phyloP scores from a whole-genome alignment of 2,329 filamentous ascomycete genomes.

The Lachnellula arida region DNA sequence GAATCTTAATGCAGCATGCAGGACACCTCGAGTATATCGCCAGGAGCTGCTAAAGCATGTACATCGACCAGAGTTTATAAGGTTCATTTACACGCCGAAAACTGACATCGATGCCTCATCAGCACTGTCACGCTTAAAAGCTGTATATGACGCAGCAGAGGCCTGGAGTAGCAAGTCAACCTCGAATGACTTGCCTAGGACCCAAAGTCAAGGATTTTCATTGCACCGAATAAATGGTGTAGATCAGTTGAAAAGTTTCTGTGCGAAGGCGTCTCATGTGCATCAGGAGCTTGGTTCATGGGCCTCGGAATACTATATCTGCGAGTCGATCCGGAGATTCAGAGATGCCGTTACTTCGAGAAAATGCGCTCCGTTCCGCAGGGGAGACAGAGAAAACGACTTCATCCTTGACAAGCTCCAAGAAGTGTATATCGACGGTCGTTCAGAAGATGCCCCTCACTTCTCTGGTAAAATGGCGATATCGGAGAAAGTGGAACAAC shows the following conservation, averaged over 20 bases:
- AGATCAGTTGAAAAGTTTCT: not conserved
- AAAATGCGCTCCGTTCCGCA: not conserved
- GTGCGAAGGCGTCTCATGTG: not conserved
- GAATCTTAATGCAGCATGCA: slow-evolving; percentile 50
- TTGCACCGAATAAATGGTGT: not conserved
- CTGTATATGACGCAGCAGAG: too few relatives aligned
- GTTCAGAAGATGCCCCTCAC: too few relatives aligned
- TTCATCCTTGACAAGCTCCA: too few relatives aligned
- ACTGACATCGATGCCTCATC: too few relatives aligned
- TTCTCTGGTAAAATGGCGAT: too few relatives aligned
- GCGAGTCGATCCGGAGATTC: slow-evolving; percentile 39
- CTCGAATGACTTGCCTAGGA: too few relatives aligned
- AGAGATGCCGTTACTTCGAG: slow-evolving; percentile 36
- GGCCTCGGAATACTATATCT: slow-evolving; percentile 62
- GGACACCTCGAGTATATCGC: slow-evolving; percentile 48
- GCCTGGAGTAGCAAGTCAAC: too few relatives aligned
- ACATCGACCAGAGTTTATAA: slow-evolving; percentile 40
- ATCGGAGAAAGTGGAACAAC: too few relatives aligned
- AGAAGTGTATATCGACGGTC: too few relatives aligned
- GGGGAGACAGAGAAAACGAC: too few relatives aligned
- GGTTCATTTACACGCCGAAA: not conserved
- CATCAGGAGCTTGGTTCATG: slow-evolving; percentile 54
- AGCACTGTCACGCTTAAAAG: too few relatives aligned
- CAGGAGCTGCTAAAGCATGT: slow-evolving; percentile 40
- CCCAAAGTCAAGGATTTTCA: too few relatives aligned